Conservation (phyloP, 2,329 filamentous ascomycete genomes). For the Phyllosticta capitalensis region DNA sequence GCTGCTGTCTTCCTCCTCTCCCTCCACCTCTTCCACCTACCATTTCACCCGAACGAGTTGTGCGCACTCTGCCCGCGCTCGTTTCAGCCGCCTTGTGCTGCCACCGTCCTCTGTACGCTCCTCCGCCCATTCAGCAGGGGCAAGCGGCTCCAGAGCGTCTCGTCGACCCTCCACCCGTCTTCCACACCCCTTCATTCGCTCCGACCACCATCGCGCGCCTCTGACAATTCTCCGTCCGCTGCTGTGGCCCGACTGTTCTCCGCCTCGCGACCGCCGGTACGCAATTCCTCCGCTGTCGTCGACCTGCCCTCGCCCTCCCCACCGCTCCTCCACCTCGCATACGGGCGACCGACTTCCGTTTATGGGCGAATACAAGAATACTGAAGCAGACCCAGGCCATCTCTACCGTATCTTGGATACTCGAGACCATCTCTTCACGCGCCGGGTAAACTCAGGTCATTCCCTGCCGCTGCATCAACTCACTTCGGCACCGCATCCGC, state of each 20-base stretch:
- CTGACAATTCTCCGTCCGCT: background rate
- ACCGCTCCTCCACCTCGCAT: constrained; percentile 9
- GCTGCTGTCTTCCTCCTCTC: background rate
- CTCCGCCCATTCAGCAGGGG: constrained; percentile 12
- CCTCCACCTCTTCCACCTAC: background rate
- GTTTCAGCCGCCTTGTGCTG: background rate
- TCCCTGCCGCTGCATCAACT: constrained; percentile 12
- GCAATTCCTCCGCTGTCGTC: constrained; percentile 7
- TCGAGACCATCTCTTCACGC: constrained; percentile 9
- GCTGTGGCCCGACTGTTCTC: constrained; percentile 8
- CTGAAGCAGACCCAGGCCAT: constrained; percentile 12
- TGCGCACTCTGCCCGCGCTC: background rate
- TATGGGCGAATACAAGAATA: constrained; percentile 16
- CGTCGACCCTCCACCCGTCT: constrained; percentile 3
- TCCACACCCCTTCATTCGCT: constrained; percentile 4
- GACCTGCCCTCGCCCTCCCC: constrained; percentile 4
- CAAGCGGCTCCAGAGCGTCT: constrained; percentile 7
- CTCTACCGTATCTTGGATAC: constrained; percentile 15
- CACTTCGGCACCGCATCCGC: constrained; percentile 11
- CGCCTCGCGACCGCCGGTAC: constrained; percentile 10
- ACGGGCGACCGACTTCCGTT: constrained; percentile 11
- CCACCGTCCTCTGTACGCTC: background rate
- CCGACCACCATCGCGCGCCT: constrained; percentile 2
- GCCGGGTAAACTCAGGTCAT: constrained; percentile 9
- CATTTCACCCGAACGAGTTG: background rate